A percentile compares a stretch with the other conserved stretches of the same genome.
Evolutionary conservation across 2,329 filamentous ascomycete genomes (phyloP).

Genomic region (Calonectria crousiana): DNA sequence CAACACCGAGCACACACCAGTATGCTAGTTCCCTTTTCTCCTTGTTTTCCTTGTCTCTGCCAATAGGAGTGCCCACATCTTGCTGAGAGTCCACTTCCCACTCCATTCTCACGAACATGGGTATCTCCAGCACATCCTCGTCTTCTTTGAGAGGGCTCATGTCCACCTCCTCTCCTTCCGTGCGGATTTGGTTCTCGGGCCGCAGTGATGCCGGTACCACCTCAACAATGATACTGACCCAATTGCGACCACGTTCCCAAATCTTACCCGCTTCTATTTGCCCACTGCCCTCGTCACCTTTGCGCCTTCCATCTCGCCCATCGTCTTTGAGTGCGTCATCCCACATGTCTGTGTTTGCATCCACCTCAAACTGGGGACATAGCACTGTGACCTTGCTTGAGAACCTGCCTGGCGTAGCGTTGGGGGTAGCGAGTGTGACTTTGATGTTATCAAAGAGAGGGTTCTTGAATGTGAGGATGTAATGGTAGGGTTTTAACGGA

Average conservation of each 20-base stretch:
- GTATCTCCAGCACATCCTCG: constrained; percentile 84
- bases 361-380: constrained; percentile 94
- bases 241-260: constrained; percentile 95
- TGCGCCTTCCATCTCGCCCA: constrained; percentile 52
- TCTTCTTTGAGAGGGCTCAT: constrained; percentile 66
- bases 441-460: constrained; percentile 92
- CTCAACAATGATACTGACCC: constrained; percentile 94
- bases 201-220: constrained; percentile 76
- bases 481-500: constrained; percentile 77
- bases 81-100: constrained; percentile 82
- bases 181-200: constrained; percentile 50
- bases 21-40: constrained; percentile 92
- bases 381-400: constrained; percentile 88
- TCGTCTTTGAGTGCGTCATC: constrained; percentile 85
- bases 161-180: constrained; percentile 53
- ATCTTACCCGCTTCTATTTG: constrained; percentile 90
- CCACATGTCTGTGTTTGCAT: constrained; percentile 88
- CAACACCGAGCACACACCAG: constrained; percentile 93
- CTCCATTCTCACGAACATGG: constrained; percentile 91
- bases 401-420: constrained; percentile 81
- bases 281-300: constrained; percentile 55
- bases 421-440: constrained; percentile 88
- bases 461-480: constrained; percentile 91
- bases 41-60: constrained; percentile 70
- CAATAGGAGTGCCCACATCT: constrained; percentile 68